Evolutionary conservation across 2,329 filamentous ascomycete species (phyloP).

Genomic region (Knufia petricola): DNA sequence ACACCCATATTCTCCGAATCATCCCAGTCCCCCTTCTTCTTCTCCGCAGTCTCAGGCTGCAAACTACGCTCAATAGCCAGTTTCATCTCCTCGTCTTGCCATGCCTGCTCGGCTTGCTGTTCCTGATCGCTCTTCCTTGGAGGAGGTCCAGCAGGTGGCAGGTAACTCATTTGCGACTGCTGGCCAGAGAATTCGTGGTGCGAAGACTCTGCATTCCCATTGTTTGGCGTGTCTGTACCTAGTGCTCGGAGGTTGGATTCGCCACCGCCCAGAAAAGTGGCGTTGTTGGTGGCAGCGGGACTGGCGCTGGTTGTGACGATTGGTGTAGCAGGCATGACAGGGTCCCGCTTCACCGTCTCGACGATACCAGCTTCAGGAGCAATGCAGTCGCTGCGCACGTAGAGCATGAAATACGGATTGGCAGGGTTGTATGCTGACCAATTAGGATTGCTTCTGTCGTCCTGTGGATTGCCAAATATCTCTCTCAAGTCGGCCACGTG

Average conservation of each 20-base stretch:
- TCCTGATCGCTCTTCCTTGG: background rate
- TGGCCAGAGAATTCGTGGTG: slow-evolving; percentile 5
- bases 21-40: slow-evolving; percentile 4
- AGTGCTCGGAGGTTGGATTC: slow-evolving; percentile 8
- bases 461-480: slow-evolving; percentile 40
- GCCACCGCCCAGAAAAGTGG: background rate
- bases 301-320: background rate
- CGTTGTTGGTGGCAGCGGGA: background rate
- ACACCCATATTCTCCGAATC: background rate
- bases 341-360: slow-evolving; percentile 45
- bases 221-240: slow-evolving; percentile 4
- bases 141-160: background rate
- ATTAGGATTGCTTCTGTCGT: slow-evolving; percentile 10
- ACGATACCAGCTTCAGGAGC: slow-evolving; percentile 42
- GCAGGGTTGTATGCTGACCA: slow-evolving; percentile 49
- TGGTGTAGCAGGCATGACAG: background rate
- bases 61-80: slow-evolving; percentile 4
- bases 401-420: slow-evolving; percentile 52
- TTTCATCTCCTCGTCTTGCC: slow-evolving; percentile 2
- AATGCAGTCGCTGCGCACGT: slow-evolving; percentile 61
- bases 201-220: background rate
- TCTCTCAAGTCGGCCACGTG: slow-evolving; percentile 52
- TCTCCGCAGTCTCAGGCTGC: background rate
- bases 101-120: background rate
- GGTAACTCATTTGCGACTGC: slow-evolving; percentile 2